Base-by-base conservation (phyloP, 768 basidiomycete species). In the Suillus tomentosus region DNA sequence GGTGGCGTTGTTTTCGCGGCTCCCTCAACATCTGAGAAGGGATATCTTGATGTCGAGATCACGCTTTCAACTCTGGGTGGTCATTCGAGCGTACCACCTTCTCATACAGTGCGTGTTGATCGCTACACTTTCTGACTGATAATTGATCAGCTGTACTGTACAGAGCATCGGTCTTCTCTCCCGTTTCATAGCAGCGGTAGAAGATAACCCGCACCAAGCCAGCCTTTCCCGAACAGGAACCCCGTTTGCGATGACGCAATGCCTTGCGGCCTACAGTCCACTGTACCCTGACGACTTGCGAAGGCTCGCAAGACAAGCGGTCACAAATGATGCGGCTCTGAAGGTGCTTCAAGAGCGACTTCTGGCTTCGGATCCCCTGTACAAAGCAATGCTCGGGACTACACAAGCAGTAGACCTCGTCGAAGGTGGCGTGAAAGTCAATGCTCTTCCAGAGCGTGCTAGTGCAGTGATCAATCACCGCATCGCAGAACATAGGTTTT, bases 161-260 rank as follows among this genome's bases (percentile, higher is more conserved):
- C 66, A 89, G 87, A 84, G 85, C 64, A 92, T 95, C 66, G 92
- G 93, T 13, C 87, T 93, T 57, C 85, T 95, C 48, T 80, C 93
- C 3, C 84, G 1, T 72, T 90, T 24, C 79, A 43, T 95, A 45
- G 83, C 86, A 6, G 80, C 84, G 24, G 82, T 89, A 58, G 93
- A 95, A 73, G 70, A 78, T 10, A 78, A 91, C 70, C 88, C 91
- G 0, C 82, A 79, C 66, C 63, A 76, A 39, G 70, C 80, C 1
- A 70, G 79, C 48, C 79, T 92, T 37, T 82, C 84, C 64, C 60
- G 78, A 64, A 22, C 66, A 1, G 66, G 66, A 34, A 67, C 66
- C 2, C 45, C 22, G 27, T 64, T 36, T 57, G 15, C 34, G 22
- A 54, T 57, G 22, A 61, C 92, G 14, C 84, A 88, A 62, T 95